Conservation (phyloP, 441 rosid genomes). For the Aleurites moluccanus region DNA sequence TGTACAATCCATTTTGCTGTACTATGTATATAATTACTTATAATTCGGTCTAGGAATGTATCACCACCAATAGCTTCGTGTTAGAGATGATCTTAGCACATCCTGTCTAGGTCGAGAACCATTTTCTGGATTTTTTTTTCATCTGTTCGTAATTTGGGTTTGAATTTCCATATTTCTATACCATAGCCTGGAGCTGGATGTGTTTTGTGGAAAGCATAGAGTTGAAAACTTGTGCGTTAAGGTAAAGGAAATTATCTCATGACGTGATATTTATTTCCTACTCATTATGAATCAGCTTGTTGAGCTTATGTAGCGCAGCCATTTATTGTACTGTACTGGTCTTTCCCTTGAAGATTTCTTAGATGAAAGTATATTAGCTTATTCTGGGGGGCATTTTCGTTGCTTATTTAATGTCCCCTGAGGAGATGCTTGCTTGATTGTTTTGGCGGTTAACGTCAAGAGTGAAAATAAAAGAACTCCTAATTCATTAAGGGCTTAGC, state of each 20-base stretch:
- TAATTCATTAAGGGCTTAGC: background rate
- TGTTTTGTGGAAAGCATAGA: background rate
- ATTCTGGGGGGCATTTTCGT: background rate
- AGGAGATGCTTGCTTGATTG: background rate
- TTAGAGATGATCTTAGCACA: too few relatives aligned
- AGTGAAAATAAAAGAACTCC: background rate
- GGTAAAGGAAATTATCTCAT: background rate
- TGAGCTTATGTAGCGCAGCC: too few relatives aligned
- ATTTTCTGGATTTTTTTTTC: background rate
- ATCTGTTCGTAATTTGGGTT: background rate
- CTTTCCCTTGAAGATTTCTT: background rate
- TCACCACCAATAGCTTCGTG: too few relatives aligned
- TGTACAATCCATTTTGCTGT: background rate
- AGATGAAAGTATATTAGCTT: background rate
- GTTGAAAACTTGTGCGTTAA: background rate
- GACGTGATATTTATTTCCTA: too few relatives aligned
- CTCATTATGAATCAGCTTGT: too few relatives aligned
- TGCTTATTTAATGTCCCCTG: background rate
- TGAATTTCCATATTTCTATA: background rate
- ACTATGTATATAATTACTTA: too few relatives aligned
- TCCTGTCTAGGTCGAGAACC: too few relatives aligned
- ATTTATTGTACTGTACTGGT: background rate
- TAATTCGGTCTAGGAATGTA: too few relatives aligned
- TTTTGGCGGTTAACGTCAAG: background rate
- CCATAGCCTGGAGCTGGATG: background rate